Evolutionary conservation across 1,139 yeast species (phyloP).

Genomic region (Meyerozyma smithsonii): DNA sequence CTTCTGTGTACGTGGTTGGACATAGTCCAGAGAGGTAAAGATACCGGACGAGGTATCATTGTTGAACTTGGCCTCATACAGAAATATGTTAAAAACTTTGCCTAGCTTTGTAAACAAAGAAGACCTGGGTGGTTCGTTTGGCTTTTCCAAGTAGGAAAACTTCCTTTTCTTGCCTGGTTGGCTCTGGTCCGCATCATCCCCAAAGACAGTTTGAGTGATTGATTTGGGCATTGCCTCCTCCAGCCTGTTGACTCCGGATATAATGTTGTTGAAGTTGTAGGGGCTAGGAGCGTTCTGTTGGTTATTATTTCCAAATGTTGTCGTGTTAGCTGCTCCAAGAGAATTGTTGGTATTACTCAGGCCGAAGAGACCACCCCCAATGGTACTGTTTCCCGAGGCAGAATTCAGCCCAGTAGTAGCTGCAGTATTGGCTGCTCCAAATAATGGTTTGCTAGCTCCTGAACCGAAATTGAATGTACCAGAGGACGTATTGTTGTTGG

Average conservation of each 20-base stretch:
- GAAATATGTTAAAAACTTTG: conserved; percentile 31
- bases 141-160: conserved; percentile 15
- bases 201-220: conserved; percentile 28
- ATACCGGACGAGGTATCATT: conserved; percentile 20
- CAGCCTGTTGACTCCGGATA: conserved; percentile 13
- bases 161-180: conserved; percentile 16
- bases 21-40: conserved; percentile 19
- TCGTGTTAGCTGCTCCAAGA: no score
- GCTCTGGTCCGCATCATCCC: conserved; percentile 12
- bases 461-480: neutral
- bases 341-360: no score
- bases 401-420: neutral
- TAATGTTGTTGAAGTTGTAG: conserved; percentile 22
- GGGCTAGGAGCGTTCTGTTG: conserved; percentile 16
- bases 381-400: neutral
- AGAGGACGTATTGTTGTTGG: neutral
- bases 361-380: conserved; percentile 9
- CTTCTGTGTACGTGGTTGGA: conserved; percentile 13
- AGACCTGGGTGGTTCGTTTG: conserved; percentile 13
- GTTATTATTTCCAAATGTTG: no score
- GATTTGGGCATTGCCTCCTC: conserved; percentile 30
- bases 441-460: conserved; percentile 8
- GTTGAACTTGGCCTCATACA: conserved; percentile 14
- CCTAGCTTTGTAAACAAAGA: conserved; percentile 35
- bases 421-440: conserved; percentile 9